A percentile compares a stretch with the other conserved stretches of the same genome.
These are phyloP conservation scores for Monosporascus sp. DNA, from an alignment of 2,329 filamentous ascomycete genomes.

Conservation along the genomic window DNA sequence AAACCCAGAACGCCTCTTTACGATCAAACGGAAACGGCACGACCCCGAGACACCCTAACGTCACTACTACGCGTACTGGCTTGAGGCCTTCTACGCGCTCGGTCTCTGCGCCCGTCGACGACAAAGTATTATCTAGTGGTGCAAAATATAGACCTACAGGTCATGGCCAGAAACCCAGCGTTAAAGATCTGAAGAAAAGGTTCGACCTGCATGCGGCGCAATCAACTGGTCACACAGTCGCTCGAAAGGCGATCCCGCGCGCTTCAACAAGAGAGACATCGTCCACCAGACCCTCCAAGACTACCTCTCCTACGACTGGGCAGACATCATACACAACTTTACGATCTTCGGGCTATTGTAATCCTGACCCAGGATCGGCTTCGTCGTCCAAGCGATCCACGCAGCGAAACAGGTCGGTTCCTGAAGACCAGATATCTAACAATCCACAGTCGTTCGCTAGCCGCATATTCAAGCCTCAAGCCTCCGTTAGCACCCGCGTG, in stretches of 20 bases:
- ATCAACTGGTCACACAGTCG: conserved; percentile 22
- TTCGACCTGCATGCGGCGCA: conserved; percentile 60
- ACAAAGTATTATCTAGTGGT: conserved; percentile 28
- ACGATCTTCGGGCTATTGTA: conserved; percentile 32
- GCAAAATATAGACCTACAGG: conserved; percentile 26
- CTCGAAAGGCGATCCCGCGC: conserved; percentile 31
- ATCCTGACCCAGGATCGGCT: conserved; percentile 22
- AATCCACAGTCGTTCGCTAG: conserved; percentile 56
- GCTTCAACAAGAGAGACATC: conserved; percentile 30
- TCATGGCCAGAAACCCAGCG: conserved; percentile 53
- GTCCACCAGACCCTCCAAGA: conserved; percentile 29
- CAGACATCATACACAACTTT: conserved; percentile 36
- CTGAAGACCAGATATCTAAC: conserved; percentile 47
- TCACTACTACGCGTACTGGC: conserved; percentile 35
- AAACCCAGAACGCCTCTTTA: conserved; percentile 35
- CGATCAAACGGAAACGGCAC: conserved; percentile 47
- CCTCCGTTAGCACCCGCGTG: conserved; percentile 26
- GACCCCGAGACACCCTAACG: conserved; percentile 41
- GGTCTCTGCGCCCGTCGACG: conserved; percentile 50
- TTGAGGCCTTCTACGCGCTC: conserved; percentile 44
- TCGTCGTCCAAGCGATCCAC: conserved; percentile 28
- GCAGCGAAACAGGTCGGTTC: conserved; percentile 42
- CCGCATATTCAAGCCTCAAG: conserved; percentile 50
- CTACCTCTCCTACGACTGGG: conserved; percentile 24
- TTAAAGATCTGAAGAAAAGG: conserved; percentile 73